These are phyloP conservation scores for Nakazawaea ambrosiae DNA, from an alignment of 805 yeast species.

Conservation along the genomic window DNA sequence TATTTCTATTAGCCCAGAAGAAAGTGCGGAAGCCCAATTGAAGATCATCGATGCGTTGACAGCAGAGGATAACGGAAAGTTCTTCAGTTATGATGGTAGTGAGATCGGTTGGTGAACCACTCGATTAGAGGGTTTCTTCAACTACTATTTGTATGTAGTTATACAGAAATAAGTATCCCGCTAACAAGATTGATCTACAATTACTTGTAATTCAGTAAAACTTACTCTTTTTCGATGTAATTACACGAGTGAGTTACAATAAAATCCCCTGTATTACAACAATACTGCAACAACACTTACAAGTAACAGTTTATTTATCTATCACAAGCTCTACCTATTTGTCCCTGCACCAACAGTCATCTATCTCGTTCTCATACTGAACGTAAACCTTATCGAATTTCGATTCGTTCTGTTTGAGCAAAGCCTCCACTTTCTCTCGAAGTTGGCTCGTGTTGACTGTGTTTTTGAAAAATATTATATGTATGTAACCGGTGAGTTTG, in stretches of 20 bases:
- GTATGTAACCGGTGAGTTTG: constrained; percentile 68
- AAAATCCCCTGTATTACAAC: too few relatives aligned
- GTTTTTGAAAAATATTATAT: constrained; percentile 55
- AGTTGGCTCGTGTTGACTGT: constrained; percentile 21
- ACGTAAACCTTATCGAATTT: constrained; percentile 20
- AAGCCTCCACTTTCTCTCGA: constrained; percentile 20
- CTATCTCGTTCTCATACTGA: constrained; percentile 30
- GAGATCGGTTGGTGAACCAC: neutral
- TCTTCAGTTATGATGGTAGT: neutral
- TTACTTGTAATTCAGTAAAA: too few relatives aligned
- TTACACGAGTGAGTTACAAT: too few relatives aligned
- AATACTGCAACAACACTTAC: too few relatives aligned
- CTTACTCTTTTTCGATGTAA: too few relatives aligned
- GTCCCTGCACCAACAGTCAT: constrained; percentile 31
- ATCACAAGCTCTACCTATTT: neutral
- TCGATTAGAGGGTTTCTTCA: too few relatives aligned
- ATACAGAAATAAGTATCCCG: too few relatives aligned
- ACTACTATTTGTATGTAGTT: too few relatives aligned
- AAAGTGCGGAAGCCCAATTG: neutral
- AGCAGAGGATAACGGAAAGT: neutral
- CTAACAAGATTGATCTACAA: too few relatives aligned
- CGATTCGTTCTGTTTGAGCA: constrained; percentile 16
- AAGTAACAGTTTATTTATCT: neutral
- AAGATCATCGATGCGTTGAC: neutral
- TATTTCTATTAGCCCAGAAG: neutral